phyloP scores from a whole-genome alignment of 768 basidiomycete genomes.

The Rossbeevera mucosa region DNA sequence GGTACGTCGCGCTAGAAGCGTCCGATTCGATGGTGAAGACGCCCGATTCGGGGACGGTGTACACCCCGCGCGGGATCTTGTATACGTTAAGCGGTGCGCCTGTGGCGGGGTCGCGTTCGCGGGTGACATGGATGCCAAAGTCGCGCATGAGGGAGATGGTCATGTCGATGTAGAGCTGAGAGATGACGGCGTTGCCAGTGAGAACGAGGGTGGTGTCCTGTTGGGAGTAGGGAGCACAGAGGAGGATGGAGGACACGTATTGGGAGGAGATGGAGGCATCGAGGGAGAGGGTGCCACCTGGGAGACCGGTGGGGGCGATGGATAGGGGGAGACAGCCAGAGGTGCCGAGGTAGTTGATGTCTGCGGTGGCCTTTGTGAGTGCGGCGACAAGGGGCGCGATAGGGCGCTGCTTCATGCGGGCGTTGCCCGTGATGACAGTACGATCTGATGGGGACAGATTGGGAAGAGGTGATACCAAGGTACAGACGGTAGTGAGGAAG shows the following conservation, averaged over 20 bases:
- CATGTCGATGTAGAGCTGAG: slow-evolving; percentile 99
- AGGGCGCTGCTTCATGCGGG: slow-evolving; percentile 97
- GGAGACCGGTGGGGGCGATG: slow-evolving; percentile 78
- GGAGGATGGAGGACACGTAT: slow-evolving; percentile 95
- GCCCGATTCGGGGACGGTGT: slow-evolving; percentile 59
- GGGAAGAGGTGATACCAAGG: slow-evolving; percentile 59
- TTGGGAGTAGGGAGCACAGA: slow-evolving; percentile 90
- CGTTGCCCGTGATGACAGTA: slow-evolving; percentile 93
- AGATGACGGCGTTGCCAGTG: slow-evolving; percentile 92
- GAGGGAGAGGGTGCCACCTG: slow-evolving; percentile 77
- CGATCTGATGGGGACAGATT: slow-evolving; percentile 35
- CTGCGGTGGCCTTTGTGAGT: slow-evolving; percentile 72
- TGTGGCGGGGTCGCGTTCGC: slow-evolving; percentile 54
- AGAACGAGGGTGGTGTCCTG: slow-evolving; percentile 85
- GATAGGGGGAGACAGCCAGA: slow-evolving; percentile 85
- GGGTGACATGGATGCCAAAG: slow-evolving; percentile 76
- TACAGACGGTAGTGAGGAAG: slow-evolving; percentile 95
- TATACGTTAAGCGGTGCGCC: slow-evolving; percentile 76
- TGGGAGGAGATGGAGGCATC: slow-evolving; percentile 95
- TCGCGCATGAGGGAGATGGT: slow-evolving; percentile 96
- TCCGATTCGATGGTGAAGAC: slow-evolving; percentile 92
- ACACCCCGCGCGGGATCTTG: slow-evolving; percentile 75
- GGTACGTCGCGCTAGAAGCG: slow-evolving; percentile 94
- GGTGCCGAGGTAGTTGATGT: slow-evolving; percentile 73
- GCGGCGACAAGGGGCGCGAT: slow-evolving; percentile 94